Percentiles rank a stretch among this genome's conserved stretches.
phyloP scores from a whole-genome alignment of 2,329 filamentous ascomycete species.

The Xylaria sp. region DNA sequence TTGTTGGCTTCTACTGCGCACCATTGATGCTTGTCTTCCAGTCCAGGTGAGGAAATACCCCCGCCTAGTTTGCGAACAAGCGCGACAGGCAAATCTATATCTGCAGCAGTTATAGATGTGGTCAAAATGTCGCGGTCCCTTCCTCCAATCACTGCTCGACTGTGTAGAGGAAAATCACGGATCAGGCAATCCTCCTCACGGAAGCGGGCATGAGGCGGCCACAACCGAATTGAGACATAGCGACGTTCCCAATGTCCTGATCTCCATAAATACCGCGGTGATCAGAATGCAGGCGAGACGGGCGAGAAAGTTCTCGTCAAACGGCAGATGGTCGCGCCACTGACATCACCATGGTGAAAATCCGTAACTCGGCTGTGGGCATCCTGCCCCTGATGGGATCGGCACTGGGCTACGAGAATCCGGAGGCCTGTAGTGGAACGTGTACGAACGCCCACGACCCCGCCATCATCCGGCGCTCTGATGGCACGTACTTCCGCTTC shows the following conservation, averaged over 20 bases:
- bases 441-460: slow-evolving; percentile 39
- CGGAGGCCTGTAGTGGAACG: slow-evolving; percentile 36
- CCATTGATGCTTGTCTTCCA: not conserved
- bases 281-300: not conserved
- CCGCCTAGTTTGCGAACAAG: not conserved
- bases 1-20: not conserved
- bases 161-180: slow-evolving; percentile 1
- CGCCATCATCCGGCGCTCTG: slow-evolving; percentile 37
- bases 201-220: slow-evolving; percentile 1
- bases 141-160: slow-evolving; percentile 15
- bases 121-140: not conserved
- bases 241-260: not conserved
- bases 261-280: slow-evolving; percentile 9
- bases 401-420: slow-evolving; percentile 31
- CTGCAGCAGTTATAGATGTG: not conserved
- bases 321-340: not conserved
- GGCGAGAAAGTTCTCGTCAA: not conserved
- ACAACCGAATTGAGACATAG: slow-evolving; percentile 6
- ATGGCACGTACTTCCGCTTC: slow-evolving; percentile 41
- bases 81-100: not conserved
- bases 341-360: slow-evolving; percentile 5
- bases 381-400: slow-evolving; percentile 25
- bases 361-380: slow-evolving; percentile 6
- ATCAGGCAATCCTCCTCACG: slow-evolving; percentile 11
- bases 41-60: too few species aligned